These are phyloP conservation scores for Verticillium alfalfae DNA, from an alignment of 2,329 filamentous ascomycete genomes.

Conservation along the genomic window DNA sequence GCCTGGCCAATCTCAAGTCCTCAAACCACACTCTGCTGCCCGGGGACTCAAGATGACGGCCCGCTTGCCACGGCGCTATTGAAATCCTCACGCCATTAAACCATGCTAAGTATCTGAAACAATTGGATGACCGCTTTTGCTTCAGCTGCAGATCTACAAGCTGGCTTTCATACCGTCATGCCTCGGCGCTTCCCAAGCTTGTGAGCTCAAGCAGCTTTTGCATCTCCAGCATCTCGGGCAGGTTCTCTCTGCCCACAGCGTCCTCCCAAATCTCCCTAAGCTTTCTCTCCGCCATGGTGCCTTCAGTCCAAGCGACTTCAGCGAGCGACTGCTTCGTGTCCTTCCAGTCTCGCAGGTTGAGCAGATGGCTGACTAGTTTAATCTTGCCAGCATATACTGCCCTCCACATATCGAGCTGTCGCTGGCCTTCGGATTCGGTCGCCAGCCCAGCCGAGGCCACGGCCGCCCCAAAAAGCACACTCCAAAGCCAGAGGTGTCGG, in stretches of 20 bases:
- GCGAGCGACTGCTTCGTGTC: conserved; percentile 27
- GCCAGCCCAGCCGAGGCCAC: conserved; percentile 30
- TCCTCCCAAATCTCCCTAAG: conserved; percentile 34
- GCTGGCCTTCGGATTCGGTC: conserved; percentile 25
- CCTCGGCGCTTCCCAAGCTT: neutral
- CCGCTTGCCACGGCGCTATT: too few species aligned
- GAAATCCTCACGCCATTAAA: too few species aligned
- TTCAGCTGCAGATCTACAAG: neutral
- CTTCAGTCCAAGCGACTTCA: conserved; percentile 32
- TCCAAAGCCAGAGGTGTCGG: conserved; percentile 38
- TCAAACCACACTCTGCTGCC: too few species aligned
- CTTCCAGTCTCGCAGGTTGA: conserved; percentile 31
- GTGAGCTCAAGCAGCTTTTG: neutral
- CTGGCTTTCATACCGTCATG: neutral
- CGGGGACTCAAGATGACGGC: too few species aligned
- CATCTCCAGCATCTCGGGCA: neutral
- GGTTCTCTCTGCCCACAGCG: conserved; percentile 17
- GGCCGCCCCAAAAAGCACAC: conserved; percentile 38
- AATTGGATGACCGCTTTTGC: too few species aligned
- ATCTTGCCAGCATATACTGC: conserved; percentile 35
- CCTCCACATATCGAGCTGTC: conserved; percentile 29
- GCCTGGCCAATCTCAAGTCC: too few species aligned
- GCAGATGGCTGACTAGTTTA: conserved; percentile 27
- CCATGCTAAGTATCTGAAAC: too few species aligned
- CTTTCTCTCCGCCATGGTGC: conserved; percentile 31